phyloP scores from a whole-genome alignment of 805 yeast genomes.

The Naumovozyma dairenensis region DNA sequence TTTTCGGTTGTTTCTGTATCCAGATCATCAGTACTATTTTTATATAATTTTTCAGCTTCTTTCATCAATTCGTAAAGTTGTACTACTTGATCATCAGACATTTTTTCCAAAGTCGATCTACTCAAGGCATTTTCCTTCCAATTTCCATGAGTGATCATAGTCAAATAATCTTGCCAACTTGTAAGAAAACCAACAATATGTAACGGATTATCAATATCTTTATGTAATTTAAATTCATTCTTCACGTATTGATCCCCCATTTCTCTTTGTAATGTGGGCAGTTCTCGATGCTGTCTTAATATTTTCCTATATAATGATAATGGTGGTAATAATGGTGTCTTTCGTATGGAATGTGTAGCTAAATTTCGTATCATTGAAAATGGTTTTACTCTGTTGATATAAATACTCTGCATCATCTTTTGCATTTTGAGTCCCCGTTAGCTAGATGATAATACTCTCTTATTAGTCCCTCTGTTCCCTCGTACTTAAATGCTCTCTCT shows the following conservation, averaged over 20 bases:
- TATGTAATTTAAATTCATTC: constrained; percentile 81
- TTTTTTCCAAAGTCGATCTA: constrained; percentile 56
- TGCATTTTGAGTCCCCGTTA: too few species aligned
- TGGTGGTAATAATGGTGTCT: constrained; percentile 73
- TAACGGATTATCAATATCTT: constrained; percentile 72
- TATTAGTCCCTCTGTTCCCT: too few species aligned
- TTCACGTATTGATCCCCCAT: constrained; percentile 87
- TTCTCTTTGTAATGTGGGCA: constrained; percentile 61
- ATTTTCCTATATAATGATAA: constrained; percentile 67
- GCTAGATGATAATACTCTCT: too few species aligned
- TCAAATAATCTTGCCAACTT: constrained; percentile 85
- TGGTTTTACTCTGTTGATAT: too few species aligned
- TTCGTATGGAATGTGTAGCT: too few species aligned
- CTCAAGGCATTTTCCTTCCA: constrained; percentile 61
- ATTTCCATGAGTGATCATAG: constrained; percentile 45
- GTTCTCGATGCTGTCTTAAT: constrained; percentile 62
- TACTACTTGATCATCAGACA: constrained; percentile 84
- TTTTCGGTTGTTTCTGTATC: too few species aligned
- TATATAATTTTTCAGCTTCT: constrained; percentile 35
- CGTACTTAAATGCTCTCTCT: too few species aligned
- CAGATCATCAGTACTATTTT: too few species aligned
- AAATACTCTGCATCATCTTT: too few species aligned
- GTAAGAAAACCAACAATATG: constrained; percentile 90
- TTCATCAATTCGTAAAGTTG: constrained; percentile 77
- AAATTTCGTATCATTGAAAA: too few species aligned